A percentile compares a stretch with the other conserved stretches of the same genome.
These are phyloP conservation scores for Endocalyx cinctus DNA, from an alignment of 2,329 filamentous ascomycete species.

Conservation along the genomic window DNA sequence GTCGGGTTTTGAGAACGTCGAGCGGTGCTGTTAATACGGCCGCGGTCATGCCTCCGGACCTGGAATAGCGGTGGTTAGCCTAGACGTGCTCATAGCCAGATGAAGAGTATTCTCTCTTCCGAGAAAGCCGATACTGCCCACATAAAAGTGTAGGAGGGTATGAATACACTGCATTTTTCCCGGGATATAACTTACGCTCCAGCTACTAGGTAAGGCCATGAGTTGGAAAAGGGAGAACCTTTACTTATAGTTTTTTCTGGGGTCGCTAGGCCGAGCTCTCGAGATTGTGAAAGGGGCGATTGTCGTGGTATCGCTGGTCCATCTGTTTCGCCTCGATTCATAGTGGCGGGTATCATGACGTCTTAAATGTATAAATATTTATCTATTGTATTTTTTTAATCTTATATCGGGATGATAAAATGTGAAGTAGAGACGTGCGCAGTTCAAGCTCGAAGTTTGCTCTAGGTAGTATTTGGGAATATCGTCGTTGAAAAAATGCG, in stretches of 20 bases:
- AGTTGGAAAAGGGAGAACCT: constrained; percentile 59
- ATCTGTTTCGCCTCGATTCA: too few species aligned
- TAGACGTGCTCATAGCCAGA: constrained; percentile 3
- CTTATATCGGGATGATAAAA: too few species aligned
- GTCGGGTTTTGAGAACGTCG: constrained; percentile 86
- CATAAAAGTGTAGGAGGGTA: too few species aligned
- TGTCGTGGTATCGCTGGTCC: constrained; percentile 14
- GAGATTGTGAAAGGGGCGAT: constrained; percentile 48
- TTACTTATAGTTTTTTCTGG: constrained; percentile 38
- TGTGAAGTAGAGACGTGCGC: too few species aligned
- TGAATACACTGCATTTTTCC: too few species aligned
- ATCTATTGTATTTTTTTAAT: too few species aligned
- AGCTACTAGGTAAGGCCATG: constrained; percentile 88
- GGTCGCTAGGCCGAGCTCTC: constrained; percentile 55
- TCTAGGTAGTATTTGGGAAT: too few species aligned
- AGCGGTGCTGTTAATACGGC: constrained; percentile 91
- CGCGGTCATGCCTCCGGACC: constrained; percentile 84
- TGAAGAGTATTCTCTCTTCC: neutral
- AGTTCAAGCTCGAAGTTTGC: too few species aligned
- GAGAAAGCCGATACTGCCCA: too few species aligned
- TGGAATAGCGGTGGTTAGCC: constrained; percentile 31
- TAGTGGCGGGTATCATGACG: too few species aligned
- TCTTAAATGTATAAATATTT: too few species aligned
- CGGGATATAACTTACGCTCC: constrained; percentile 80
- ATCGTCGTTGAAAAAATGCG: too few species aligned